Evolutionary conservation across 805 yeast genomes (phyloP), one percentile per base, ranked within the genome.

Genomic region (Candida anglica): DNA sequence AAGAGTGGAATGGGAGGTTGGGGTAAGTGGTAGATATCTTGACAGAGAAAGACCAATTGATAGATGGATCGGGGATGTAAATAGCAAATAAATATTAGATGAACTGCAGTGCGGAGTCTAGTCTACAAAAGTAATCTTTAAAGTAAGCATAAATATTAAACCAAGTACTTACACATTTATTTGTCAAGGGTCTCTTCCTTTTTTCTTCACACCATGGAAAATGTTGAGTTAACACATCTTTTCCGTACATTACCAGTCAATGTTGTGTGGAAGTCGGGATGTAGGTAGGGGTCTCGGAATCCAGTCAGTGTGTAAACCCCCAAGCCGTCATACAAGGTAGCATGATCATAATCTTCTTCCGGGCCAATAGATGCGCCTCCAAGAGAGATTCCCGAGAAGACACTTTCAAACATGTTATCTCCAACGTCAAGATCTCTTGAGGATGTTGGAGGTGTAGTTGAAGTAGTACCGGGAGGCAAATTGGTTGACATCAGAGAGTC

Each of bases 11-110:
- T 47, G 36, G 61, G 61, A 18, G 73, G 73, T 7, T 66, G 73
- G 73, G 70, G 70, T 2, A 52, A 50, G 28, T 63, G 67, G 69
- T n/a, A n/a, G n/a, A n/a, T n/a, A n/a, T n/a, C n/a, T n/a, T n/a
- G n/a, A n/a, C n/a, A n/a, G n/a, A n/a, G n/a, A n/a, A n/a, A n/a
- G n/a, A n/a, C n/a, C n/a, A n/a, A n/a, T n/a, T n/a, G n/a, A n/a
- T n/a, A 21, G 23, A 9, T 21, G 23, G 23, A 11, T 9, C 23
- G 11, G 10, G 9, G 11, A 9, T 21, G 23, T 21, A 21, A 9
- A 21, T 21, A 21, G 23, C 23, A 21, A n/a, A n/a, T n/a, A n/a
- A n/a, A n/a, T n/a, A n/a, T n/a, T n/a, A n/a, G n/a, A n/a, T n/a
- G n/a, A n/a, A n/a, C n/a, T n/a, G n/a, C n/a, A n/a, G n/a, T n/a